phyloP scores from a whole-genome alignment of 176 grass and related monocot species.

The Chrysopogon serrulatus region DNA sequence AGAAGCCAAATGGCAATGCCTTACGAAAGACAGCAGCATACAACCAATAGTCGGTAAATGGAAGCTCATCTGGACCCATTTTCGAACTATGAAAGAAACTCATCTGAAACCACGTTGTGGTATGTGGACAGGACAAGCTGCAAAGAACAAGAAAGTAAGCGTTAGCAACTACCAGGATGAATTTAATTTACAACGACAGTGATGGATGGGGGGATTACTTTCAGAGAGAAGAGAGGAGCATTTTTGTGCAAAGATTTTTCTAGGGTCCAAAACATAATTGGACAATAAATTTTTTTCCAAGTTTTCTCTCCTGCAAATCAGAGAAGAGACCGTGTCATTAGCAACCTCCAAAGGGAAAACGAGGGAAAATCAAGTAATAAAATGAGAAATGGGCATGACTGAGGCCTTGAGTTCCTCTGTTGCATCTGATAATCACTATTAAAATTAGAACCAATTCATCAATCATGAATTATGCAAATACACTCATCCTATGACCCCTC shows the following conservation, averaged over 20 bases:
- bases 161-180: not conserved
- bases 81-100: not conserved
- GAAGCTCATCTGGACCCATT: conserved; percentile 14
- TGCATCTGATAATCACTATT: conserved; percentile 19
- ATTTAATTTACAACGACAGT: not conserved
- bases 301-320: conserved; percentile 69
- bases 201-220: conserved; percentile 39
- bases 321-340: conserved; percentile 21
- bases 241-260: conserved; percentile 59
- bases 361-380: conserved; percentile 2
- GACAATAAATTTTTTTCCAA: conserved; percentile 55
- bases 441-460: not conserved
- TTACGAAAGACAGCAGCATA: not conserved
- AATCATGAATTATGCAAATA: not conserved
- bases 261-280: conserved; percentile 53
- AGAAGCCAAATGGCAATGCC: conserved; percentile 11
- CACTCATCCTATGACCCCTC: not conserved
- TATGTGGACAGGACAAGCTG: conserved; percentile 45
- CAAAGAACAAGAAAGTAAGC: conserved; percentile 24
- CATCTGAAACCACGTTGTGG: conserved; percentile 30
- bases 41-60: conserved; percentile 6
- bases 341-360: conserved; percentile 13
- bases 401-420: not conserved
- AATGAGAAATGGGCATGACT: not conserved
- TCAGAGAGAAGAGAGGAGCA: conserved; percentile 59